Conservation (phyloP, 75 land plant species). For the Isoetes taiwanensis region DNA sequence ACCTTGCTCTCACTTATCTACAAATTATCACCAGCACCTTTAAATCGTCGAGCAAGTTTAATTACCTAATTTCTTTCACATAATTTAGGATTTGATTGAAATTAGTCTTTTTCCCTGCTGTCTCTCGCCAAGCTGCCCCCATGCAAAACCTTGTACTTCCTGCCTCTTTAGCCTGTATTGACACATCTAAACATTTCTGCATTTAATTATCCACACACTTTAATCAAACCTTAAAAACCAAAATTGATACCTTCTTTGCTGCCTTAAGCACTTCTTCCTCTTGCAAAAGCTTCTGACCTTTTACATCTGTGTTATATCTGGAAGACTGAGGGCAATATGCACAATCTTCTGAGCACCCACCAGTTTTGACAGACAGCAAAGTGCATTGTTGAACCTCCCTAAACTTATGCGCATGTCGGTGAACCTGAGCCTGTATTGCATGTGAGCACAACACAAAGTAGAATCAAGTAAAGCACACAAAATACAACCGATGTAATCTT, state of each 20-base stretch:
- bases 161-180: slow-evolving; percentile 91
- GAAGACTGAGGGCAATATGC: slow-evolving; percentile 97
- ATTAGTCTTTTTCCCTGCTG: slow-evolving; percentile 88
- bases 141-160: slow-evolving; percentile 98
- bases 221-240: too few relatives aligned
- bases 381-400: slow-evolving; percentile 99
- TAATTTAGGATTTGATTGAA: slow-evolving; percentile 93
- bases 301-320: slow-evolving; percentile 69
- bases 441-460: too few relatives aligned
- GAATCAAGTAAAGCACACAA: too few relatives aligned
- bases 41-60: too few relatives aligned
- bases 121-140: slow-evolving; percentile 99
- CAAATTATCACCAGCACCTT: too few relatives aligned
- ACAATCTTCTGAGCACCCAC: slow-evolving; percentile 97
- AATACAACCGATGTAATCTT: too few relatives aligned
- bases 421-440: slow-evolving; percentile 99
- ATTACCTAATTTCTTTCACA: slow-evolving; percentile 97
- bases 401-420: slow-evolving; percentile 81
- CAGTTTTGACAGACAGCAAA: slow-evolving; percentile 87
- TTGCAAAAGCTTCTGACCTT: slow-evolving; percentile 67
- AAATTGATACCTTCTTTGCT: slow-evolving; percentile 81
- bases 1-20: too few relatives aligned
- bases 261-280: slow-evolving; percentile 77
- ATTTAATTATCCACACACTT: too few relatives aligned
- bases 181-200: background rate